Percentiles rank a stretch among this genome's conserved stretches.
phyloP scores from a whole-genome alignment of 768 basidiomycete genomes.

The Lentinula sp. region DNA sequence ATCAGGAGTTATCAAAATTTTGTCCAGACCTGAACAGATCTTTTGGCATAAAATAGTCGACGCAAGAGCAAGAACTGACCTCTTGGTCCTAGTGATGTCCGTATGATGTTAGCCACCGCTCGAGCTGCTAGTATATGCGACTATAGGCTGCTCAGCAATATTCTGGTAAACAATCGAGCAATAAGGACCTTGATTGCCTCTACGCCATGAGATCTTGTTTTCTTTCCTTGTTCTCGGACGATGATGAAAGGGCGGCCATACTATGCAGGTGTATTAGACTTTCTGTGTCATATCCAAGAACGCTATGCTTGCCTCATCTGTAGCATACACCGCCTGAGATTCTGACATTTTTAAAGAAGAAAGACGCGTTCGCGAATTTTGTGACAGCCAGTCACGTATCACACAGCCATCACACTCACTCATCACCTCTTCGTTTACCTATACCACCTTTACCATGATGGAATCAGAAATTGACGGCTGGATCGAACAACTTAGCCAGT shows the following conservation, averaged over 20 bases:
- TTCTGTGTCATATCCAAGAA: neutral
- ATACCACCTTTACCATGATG: slow-evolving; percentile 20
- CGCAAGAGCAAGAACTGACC: slow-evolving; percentile 39
- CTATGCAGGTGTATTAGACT: slow-evolving; percentile 29
- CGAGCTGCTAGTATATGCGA: slow-evolving; percentile 94
- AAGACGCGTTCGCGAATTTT: slow-evolving; percentile 19
- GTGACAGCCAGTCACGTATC: slow-evolving; percentile 1
- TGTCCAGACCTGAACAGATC: slow-evolving; percentile 68
- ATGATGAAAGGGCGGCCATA: slow-evolving; percentile 98
- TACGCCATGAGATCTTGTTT: slow-evolving; percentile 86
- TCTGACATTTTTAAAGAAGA: slow-evolving; percentile 26
- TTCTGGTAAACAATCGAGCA: slow-evolving; percentile 3
- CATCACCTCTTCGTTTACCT: neutral
- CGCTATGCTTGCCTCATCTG: slow-evolving; percentile 60
- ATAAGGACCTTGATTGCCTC: slow-evolving; percentile 86
- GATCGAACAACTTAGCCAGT: slow-evolving; percentile 95
- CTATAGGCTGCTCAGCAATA: slow-evolving; percentile 29
- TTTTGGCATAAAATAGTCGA: neutral
- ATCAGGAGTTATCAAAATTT: slow-evolving; percentile 92
- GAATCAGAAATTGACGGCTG: slow-evolving; percentile 89
- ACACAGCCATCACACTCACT: neutral
- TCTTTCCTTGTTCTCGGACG: slow-evolving; percentile 87
- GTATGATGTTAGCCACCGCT: slow-evolving; percentile 90
- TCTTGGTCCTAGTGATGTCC: slow-evolving; percentile 92
- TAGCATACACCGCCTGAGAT: slow-evolving; percentile 73